Percentiles rank a stretch among this genome's conserved stretches.
Evolutionary conservation across 139 green algal genomes (phyloP).

Genomic region (Coccomyxa sp.): DNA sequence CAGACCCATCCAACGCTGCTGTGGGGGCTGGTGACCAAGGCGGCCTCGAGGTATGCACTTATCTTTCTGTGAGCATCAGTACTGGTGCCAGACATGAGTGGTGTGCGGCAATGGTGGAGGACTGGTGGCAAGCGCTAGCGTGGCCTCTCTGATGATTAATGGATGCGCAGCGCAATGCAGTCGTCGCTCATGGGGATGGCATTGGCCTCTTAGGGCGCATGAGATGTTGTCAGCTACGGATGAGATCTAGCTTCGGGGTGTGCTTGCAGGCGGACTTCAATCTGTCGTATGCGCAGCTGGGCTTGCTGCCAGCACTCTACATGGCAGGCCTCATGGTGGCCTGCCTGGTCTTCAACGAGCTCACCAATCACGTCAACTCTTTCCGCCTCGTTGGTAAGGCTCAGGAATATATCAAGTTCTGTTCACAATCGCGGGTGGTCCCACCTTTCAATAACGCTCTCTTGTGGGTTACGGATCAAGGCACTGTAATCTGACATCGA

Average conservation of each 20-base stretch:
- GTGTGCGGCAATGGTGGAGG: too few relatives aligned
- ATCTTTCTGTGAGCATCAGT: neutral
- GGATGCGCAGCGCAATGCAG: too few relatives aligned
- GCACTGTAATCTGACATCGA: neutral
- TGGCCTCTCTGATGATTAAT: too few relatives aligned
- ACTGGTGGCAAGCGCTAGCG: too few relatives aligned
- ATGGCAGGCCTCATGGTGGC: conserved; percentile 91
- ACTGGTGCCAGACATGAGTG: too few relatives aligned
- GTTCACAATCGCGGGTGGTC: neutral
- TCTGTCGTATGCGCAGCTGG: conserved; percentile 83
- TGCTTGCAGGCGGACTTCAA: conserved; percentile 67
- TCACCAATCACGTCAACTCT: conserved; percentile 42
- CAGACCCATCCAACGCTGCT: neutral
- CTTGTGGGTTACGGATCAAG: neutral
- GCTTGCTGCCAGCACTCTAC: conserved; percentile 85
- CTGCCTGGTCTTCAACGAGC: conserved; percentile 83
- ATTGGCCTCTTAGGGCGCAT: too few relatives aligned
- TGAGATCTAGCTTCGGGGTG: neutral
- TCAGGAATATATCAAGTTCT: neutral
- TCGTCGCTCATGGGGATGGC: too few relatives aligned
- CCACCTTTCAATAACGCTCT: neutral
- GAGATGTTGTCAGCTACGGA: neutral
- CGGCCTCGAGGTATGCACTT: conserved; percentile 60
- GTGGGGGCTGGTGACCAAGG: conserved; percentile 17
- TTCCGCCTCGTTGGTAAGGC: conserved; percentile 40